Evolutionary conservation across 768 basidiomycete genomes (phyloP).

Genomic region (Termitomyces sp.): DNA sequence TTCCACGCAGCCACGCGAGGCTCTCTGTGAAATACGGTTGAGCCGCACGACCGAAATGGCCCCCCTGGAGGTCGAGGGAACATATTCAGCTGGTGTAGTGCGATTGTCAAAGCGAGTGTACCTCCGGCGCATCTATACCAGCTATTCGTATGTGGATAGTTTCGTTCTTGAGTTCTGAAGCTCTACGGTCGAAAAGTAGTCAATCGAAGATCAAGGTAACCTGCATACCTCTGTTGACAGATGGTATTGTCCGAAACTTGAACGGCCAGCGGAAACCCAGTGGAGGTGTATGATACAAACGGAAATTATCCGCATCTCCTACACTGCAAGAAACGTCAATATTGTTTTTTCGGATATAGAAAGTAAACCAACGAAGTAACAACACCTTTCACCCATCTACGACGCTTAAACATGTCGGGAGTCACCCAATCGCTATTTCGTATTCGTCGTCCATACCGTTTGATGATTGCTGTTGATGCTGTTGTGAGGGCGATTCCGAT

Average conservation of each 20-base stretch:
- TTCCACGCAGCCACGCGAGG: conserved; percentile 60
- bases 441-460: conserved; percentile 54
- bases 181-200: neutral
- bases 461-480: conserved; percentile 31
- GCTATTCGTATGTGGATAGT: conserved; percentile 87
- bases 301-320: conserved; percentile 85
- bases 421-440: conserved; percentile 67
- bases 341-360: neutral
- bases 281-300: conserved; percentile 81
- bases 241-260: conserved; percentile 63
- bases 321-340: conserved; percentile 40
- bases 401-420: conserved; percentile 48
- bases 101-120: conserved; percentile 20
- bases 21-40: conserved; percentile 77
- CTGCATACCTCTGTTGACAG: conserved; percentile 45
- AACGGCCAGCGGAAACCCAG: conserved; percentile 72
- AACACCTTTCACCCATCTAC: conserved; percentile 69
- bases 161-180: conserved; percentile 67
- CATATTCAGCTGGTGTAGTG: neutral
- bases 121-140: conserved; percentile 93
- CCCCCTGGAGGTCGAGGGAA: conserved; percentile 37
- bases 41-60: conserved; percentile 78
- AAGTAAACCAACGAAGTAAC: conserved; percentile 62
- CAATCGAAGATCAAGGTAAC: neutral
- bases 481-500: conserved; percentile 34